These are phyloP conservation scores for Colletotrichum spaethianum DNA, from an alignment of 2,329 filamentous ascomycete genomes.

Conservation along the genomic window DNA sequence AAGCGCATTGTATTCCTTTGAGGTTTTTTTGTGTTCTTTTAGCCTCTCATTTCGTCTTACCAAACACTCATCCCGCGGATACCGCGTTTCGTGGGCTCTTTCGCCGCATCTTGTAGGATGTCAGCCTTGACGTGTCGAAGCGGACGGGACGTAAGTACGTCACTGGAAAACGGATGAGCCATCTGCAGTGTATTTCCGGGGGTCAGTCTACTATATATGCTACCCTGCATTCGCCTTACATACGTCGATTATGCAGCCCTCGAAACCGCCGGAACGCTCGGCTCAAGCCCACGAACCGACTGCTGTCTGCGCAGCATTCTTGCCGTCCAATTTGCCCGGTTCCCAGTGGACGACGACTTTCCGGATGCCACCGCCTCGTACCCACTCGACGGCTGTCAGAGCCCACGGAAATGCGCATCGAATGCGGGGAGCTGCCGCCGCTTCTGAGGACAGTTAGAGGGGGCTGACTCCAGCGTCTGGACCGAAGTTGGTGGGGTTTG, in stretches of 20 bases:
- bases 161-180: conserved; percentile 3
- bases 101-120: neutral
- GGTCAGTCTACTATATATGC: conserved; percentile 6
- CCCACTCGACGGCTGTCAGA: conserved; percentile 14
- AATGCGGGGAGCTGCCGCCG: conserved; percentile 23
- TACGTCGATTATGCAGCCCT: conserved; percentile 21
- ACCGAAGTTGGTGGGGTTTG: conserved; percentile 20
- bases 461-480: conserved; percentile 24
- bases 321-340: neutral
- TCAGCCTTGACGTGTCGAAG: neutral
- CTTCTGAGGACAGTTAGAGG: conserved; percentile 1
- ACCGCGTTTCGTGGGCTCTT: neutral
- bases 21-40: neutral
- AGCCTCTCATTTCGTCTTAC: too few species aligned
- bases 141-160: neutral
- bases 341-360: neutral
- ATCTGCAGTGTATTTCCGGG: conserved; percentile 23
- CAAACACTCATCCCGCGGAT: neutral
- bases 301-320: neutral
- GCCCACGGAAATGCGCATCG: neutral
- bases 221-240: neutral
- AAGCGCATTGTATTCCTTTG: conserved; percentile 46
- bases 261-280: conserved; percentile 11
- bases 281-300: neutral
- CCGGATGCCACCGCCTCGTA: conserved; percentile 13